Evolutionary conservation across 2,329 filamentous ascomycete genomes (phyloP).

Genomic region (Madurella fahalii): DNA sequence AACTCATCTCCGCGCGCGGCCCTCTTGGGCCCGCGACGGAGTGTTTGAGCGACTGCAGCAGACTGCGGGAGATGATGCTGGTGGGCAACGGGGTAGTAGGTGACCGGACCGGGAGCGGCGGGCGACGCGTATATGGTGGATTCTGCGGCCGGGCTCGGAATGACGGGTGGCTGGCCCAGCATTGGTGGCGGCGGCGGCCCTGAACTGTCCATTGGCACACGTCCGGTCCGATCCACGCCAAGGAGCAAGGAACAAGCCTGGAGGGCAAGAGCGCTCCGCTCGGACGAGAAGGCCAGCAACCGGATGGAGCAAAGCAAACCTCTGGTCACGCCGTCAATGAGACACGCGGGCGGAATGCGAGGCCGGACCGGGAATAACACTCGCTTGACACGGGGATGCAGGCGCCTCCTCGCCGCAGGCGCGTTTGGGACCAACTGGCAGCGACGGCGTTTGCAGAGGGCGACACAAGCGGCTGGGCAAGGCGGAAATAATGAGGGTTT

Average conservation of each 20-base stretch:
- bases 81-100: background rate
- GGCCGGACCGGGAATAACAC: background rate
- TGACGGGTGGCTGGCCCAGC: conserved; percentile 5
- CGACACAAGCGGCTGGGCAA: conserved; percentile 21
- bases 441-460: conserved; percentile 3
- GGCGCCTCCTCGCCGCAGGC: background rate
- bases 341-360: too few species aligned
- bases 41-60: background rate
- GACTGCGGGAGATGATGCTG: background rate
- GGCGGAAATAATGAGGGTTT: conserved; percentile 16
- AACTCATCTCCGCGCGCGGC: conserved; percentile 3
- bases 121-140: conserved; percentile 23
- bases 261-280: background rate
- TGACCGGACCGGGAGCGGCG: background rate
- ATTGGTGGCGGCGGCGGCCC: background rate
- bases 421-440: background rate
- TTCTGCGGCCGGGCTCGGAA: conserved; percentile 13
- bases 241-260: background rate
- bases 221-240: background rate
- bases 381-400: background rate
- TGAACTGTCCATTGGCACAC: background rate
- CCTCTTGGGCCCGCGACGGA: conserved; percentile 5
- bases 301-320: too few species aligned
- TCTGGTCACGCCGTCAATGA: too few species aligned
- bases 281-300: too few species aligned